phyloP scores from a whole-genome alignment of 192 early-diverging fungal genomes.

The Dissophora globulifera region DNA sequence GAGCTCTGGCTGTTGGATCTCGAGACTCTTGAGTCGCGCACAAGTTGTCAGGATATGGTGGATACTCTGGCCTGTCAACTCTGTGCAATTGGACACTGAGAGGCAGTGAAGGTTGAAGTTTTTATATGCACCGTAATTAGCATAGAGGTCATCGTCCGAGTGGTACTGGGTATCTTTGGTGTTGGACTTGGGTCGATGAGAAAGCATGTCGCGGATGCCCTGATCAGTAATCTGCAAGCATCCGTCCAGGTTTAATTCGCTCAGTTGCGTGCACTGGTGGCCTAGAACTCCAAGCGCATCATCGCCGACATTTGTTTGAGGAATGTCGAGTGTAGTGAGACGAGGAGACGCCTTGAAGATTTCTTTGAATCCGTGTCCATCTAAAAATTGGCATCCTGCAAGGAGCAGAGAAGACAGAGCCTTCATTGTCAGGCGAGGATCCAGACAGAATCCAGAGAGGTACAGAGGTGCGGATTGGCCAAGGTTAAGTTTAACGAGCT shows the following conservation, averaged over 20 bases:
- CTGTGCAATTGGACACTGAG: constrained; percentile 31
- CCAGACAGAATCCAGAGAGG: constrained; percentile 24
- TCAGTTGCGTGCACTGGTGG: constrained; percentile 7
- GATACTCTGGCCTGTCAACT: constrained; percentile 42
- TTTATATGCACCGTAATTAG: constrained; percentile 10
- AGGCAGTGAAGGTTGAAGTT: constrained; percentile 24
- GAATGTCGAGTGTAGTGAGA: constrained; percentile 14
- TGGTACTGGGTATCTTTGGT: background rate
- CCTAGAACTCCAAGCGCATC: constrained; percentile 20
- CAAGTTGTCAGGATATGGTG: constrained; percentile 40
- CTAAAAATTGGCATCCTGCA: constrained; percentile 37
- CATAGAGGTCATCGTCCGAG: background rate
- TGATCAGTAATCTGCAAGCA: constrained; percentile 48
- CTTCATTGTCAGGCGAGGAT: background rate
- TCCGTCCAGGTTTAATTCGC: constrained; percentile 26
- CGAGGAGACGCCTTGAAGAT: constrained; percentile 27
- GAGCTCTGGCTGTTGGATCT: constrained; percentile 48
- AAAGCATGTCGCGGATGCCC: constrained; percentile 36
- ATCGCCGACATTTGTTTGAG: constrained; percentile 39
- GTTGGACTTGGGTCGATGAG: constrained; percentile 7
- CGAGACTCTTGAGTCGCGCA: constrained; percentile 29
- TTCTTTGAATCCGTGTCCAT: constrained; percentile 47
- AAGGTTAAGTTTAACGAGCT: constrained; percentile 26
- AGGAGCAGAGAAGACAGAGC: constrained; percentile 9
- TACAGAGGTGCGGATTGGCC: constrained; percentile 23